These are phyloP conservation scores for Raffaelea deltoideospora DNA, from an alignment of 2,329 filamentous ascomycete species.

Conservation along the genomic window DNA sequence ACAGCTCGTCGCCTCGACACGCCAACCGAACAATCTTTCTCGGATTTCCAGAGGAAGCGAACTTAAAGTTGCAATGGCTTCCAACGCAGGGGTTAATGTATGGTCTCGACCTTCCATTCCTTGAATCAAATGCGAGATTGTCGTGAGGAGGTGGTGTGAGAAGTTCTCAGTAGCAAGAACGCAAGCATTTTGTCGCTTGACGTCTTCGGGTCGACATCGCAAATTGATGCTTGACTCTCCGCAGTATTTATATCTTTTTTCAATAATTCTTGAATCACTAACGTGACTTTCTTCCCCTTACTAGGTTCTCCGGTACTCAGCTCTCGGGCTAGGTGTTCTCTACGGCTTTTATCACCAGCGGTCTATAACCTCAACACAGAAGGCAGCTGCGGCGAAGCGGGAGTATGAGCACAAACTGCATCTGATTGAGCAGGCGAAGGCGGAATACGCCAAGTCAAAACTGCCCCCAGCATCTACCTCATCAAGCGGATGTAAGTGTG, in stretches of 20 bases:
- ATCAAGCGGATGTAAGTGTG: slow-evolving; percentile 18
- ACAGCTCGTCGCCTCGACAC: no score
- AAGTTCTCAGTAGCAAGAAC: no score
- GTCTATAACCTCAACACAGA: slow-evolving; percentile 57
- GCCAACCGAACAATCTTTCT: no score
- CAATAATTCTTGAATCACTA: background rate
- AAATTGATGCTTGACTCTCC: no score
- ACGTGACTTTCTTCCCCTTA: background rate
- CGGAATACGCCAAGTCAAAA: slow-evolving; percentile 68
- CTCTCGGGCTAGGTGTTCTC: slow-evolving; percentile 78
- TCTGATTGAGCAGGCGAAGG: slow-evolving; percentile 86
- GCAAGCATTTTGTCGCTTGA: no score
- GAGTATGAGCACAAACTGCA: slow-evolving; percentile 85
- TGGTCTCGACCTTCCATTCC: slow-evolving; percentile 6
- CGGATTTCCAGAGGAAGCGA: no score
- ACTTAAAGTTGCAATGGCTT: slow-evolving; percentile 16
- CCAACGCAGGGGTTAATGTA: slow-evolving; percentile 18
- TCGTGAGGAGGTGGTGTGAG: no score
- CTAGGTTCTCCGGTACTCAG: slow-evolving; percentile 94
- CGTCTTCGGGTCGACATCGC: no score
- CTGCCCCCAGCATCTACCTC: slow-evolving; percentile 27
- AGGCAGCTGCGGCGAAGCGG: slow-evolving; percentile 53
- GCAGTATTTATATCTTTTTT: no score
- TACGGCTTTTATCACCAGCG: slow-evolving; percentile 94
- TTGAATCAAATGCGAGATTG: no score